Base-by-base conservation (phyloP, 176 grass and related monocot species). In the Pontederia crassipes region DNA sequence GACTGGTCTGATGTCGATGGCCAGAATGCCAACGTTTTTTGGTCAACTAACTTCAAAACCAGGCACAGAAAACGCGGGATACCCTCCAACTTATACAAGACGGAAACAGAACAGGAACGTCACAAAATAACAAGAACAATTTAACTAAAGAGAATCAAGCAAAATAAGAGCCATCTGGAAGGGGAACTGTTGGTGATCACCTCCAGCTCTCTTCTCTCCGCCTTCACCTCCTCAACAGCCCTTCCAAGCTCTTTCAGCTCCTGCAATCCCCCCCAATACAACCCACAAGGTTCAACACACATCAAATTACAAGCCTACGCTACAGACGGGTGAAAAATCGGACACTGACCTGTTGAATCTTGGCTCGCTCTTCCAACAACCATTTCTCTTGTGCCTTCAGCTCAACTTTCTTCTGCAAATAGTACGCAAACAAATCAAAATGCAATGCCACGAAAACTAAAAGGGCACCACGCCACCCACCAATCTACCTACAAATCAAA, bases 141-240 rank as follows among this genome's bases (percentile, higher is more conserved):
- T 40, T 40, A 40, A 4, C 32, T 40, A 7, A 40, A 40, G 4
- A 4, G 32, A 40, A 40, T 4, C 32, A 40, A 69, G 60, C 53
- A 71, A 46, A 17, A 9, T 4, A 40, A 40, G 32, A 40, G 32
- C 32, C 4, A 24, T 24, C 32, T 40, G 60, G n/a, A 3, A 45
- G 46, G 26, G 11, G n/a, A 55, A 3, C 45, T 24, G 16, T 35
- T 64, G 48, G n/a, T 54, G 32, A 40, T 56, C 72, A 86, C 83
- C 83, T 86, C 74, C 52, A 86, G 69, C 28, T 64, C 74, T 16
- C 74, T 8, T 59, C 81, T 86, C 16, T 86, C 78, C 28, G 72
- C 48, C 8, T 64, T 77, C 54, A 81, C 73, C 45, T 12, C 54
- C 58, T 14, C 49, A 69, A 77, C 80, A 17, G 83, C 78, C n/a